Percentiles rank a stretch among this genome's conserved stretches.
Conservation (phyloP, 495 filamentous ascomycete genomes). For the Parmelia sp. region DNA sequence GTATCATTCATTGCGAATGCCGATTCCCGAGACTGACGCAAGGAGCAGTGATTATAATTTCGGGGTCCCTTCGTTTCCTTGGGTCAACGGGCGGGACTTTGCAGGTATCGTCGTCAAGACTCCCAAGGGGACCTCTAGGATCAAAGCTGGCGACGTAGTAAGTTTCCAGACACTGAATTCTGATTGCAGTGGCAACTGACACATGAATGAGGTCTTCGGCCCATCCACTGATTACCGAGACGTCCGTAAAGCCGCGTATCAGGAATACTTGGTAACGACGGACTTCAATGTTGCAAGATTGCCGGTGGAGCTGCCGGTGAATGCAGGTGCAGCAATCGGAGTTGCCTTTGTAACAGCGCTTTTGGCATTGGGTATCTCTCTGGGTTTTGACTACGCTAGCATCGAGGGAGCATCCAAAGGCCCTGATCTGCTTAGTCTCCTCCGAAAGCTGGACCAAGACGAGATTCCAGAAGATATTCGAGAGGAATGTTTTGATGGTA, state of each 20-base stretch:
- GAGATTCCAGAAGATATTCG: slow-evolving; percentile 47
- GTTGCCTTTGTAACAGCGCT: slow-evolving; percentile 59
- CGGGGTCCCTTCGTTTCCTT: slow-evolving; percentile 56
- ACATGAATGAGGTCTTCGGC: slow-evolving; percentile 41
- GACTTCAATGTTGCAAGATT: slow-evolving; percentile 58
- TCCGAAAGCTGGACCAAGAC: slow-evolving; percentile 35
- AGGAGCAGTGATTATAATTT: slow-evolving; percentile 56
- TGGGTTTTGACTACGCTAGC: slow-evolving; percentile 52
- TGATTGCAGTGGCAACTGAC: neutral
- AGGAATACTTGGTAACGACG: slow-evolving; percentile 58
- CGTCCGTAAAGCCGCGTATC: slow-evolving; percentile 60
- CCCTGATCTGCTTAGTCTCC: slow-evolving; percentile 45
- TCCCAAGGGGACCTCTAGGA: slow-evolving; percentile 36
- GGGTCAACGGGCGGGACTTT: slow-evolving; percentile 60
- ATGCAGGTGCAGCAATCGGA: slow-evolving; percentile 53
- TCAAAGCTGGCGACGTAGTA: slow-evolving; percentile 50
- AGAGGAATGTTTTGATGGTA: slow-evolving; percentile 46
- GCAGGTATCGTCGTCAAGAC: slow-evolving; percentile 52
- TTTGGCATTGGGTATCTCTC: slow-evolving; percentile 53
- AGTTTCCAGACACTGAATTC: neutral
- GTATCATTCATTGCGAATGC: slow-evolving; percentile 24
- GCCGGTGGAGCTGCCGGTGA: slow-evolving; percentile 40
- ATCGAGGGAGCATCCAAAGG: slow-evolving; percentile 36
- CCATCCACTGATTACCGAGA: slow-evolving; percentile 68
- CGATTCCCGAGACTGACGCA: neutral